Percentiles rank a stretch among this genome's conserved stretches.
These are phyloP conservation scores for Cordyceps fumosorosea DNA, from an alignment of 2,329 filamentous ascomycete genomes.

Conservation along the genomic window DNA sequence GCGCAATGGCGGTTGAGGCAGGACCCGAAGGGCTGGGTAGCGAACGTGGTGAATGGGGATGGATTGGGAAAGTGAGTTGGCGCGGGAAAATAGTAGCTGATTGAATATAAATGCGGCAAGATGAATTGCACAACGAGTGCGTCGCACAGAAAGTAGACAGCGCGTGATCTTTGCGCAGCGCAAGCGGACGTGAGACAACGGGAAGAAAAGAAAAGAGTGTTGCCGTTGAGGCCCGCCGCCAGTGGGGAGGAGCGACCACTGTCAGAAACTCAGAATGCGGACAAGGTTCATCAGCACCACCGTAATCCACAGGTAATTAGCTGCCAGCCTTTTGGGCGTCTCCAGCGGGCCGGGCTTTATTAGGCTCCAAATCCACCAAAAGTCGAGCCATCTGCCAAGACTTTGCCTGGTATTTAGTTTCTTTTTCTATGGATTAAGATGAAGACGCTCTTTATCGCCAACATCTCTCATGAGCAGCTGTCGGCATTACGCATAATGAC, in stretches of 20 bases:
- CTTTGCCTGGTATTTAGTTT: neutral
- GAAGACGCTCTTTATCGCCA: slow-evolving; percentile 96
- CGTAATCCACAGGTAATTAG: too few species aligned
- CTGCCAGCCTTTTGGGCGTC: neutral
- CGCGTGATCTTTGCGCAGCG: slow-evolving; percentile 9
- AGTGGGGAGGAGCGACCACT: too few species aligned
- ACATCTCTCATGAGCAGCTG: slow-evolving; percentile 82
- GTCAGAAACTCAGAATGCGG: too few species aligned
- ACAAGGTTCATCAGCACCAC: too few species aligned
- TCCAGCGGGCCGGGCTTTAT: neutral
- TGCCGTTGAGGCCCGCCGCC: too few species aligned
- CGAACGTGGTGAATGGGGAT: neutral
- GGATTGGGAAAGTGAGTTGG: neutral
- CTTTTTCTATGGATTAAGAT: slow-evolving; percentile 47
- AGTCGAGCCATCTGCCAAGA: slow-evolving; percentile 1
- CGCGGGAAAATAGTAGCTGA: neutral
- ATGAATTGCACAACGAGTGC: neutral
- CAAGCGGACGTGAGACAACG: neutral
- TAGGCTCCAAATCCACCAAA: neutral
- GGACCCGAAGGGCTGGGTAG: neutral
- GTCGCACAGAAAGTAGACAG: slow-evolving; percentile 1
- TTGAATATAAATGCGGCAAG: neutral
- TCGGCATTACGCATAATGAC: too few species aligned
- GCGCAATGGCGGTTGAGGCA: neutral
- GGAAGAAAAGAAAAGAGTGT: neutral